A percentile compares a stretch with the other conserved stretches of the same genome.
Conservation (phyloP, 2,329 filamentous ascomycete genomes). For the Curvularia sp. region DNA sequence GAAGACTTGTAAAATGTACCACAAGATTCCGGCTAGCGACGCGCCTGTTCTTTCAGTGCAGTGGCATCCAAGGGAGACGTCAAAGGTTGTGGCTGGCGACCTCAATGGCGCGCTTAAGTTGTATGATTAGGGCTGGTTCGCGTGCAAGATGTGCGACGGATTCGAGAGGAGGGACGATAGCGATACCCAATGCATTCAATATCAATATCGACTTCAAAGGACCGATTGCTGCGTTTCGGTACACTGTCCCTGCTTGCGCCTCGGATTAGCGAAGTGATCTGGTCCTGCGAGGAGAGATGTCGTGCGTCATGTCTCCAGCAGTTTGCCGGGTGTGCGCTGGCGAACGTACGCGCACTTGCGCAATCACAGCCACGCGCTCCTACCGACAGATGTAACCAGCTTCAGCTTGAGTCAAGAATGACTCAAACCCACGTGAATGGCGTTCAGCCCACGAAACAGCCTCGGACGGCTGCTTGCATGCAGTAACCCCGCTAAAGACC, state of each 20-base stretch:
- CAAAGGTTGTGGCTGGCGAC: slow-evolving; percentile 90
- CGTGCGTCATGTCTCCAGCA: neutral
- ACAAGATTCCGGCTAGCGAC: slow-evolving; percentile 88
- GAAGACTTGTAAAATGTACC: slow-evolving; percentile 99
- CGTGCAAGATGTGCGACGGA: neutral
- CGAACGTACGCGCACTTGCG: slow-evolving; percentile 25
- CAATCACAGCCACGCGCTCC: slow-evolving; percentile 7
- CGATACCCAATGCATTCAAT: slow-evolving; percentile 11
- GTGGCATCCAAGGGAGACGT: slow-evolving; percentile 98
- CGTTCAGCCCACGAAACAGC: slow-evolving; percentile 18
- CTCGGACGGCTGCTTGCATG: slow-evolving; percentile 8
- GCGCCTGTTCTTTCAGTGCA: slow-evolving; percentile 83
- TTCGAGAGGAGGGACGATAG: slow-evolving; percentile 6
- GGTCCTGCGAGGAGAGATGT: slow-evolving; percentile 3
- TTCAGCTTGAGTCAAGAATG: neutral
- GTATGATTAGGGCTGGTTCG: slow-evolving; percentile 72
- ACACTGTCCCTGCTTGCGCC: neutral
- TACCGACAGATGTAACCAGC: neutral
- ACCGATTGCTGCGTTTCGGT: neutral
- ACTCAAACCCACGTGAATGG: slow-evolving; percentile 9
- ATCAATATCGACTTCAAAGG: slow-evolving; percentile 1
- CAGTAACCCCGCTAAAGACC: slow-evolving; percentile 20
- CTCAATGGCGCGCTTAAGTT: slow-evolving; percentile 88
- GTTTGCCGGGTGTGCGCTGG: slow-evolving; percentile 16
- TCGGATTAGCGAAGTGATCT: neutral